Percentiles rank a stretch among this genome's conserved stretches.
Conservation (phyloP, 805 yeast species). For the Kuraishia hungarica region DNA sequence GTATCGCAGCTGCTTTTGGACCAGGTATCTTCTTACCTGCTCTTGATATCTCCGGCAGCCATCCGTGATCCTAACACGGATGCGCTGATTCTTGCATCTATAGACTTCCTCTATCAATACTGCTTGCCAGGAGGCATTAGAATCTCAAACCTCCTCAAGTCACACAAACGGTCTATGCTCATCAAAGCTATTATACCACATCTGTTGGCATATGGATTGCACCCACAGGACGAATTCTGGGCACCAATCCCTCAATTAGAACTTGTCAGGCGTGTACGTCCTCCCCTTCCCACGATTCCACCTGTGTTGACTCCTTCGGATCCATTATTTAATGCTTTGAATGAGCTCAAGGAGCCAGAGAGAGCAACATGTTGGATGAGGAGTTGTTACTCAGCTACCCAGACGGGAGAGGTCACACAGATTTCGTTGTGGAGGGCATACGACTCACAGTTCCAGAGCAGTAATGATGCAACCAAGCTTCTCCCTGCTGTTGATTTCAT, state of each 20-base stretch:
- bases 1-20: conserved; percentile 40
- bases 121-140: conserved; percentile 55
- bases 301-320: conserved; percentile 42
- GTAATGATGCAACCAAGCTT: conserved; percentile 48
- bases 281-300: conserved; percentile 54
- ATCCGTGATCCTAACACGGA: conserved; percentile 35
- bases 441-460: conserved; percentile 71
- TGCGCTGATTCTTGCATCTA: conserved; percentile 62
- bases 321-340: conserved; percentile 49
- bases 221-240: conserved; percentile 25
- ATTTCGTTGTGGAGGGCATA: conserved; percentile 93
- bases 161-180: conserved; percentile 39
- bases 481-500: conserved; percentile 96
- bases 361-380: conserved; percentile 94
- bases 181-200: conserved; percentile 56
- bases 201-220: conserved; percentile 42
- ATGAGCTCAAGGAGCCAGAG: conserved; percentile 70
- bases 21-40: conserved; percentile 46
- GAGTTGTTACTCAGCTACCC: conserved; percentile 74
- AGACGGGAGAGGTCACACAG: conserved; percentile 84
- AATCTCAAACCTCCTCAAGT: conserved; percentile 40
- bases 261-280: conserved; percentile 50
- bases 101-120: conserved; percentile 80
- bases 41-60: conserved; percentile 31
- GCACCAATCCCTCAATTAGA: conserved; percentile 25